Evolutionary conservation across 2,329 filamentous ascomycete genomes (phyloP).

Genomic region (Elsinoe australis): DNA sequence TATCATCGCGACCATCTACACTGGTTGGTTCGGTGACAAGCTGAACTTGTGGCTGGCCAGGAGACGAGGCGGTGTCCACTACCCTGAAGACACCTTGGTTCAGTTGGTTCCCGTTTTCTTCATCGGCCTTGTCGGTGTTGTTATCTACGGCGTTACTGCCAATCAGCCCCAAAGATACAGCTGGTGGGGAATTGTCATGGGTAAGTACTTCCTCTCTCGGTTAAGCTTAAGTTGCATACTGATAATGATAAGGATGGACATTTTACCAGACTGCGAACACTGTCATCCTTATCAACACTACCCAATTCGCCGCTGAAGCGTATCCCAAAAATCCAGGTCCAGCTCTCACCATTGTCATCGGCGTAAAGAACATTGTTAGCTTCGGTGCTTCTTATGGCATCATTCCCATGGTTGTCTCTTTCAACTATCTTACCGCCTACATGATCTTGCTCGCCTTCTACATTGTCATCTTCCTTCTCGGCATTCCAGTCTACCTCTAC

Average conservation of each 20-base stretch:
- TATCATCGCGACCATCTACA: conserved; percentile 25
- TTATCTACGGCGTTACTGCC: conserved; percentile 31
- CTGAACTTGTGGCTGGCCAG: conserved; percentile 28
- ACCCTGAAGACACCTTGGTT: conserved; percentile 32
- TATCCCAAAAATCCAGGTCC: conserved; percentile 28
- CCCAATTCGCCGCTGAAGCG: conserved; percentile 28
- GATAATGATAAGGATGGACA: conserved; percentile 26
- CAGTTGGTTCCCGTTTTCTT: conserved; percentile 30
- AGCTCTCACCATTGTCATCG: conserved; percentile 31
- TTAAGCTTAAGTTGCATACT: conserved; percentile 20
- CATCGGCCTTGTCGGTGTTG: conserved; percentile 27
- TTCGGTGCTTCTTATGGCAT: conserved; percentile 31
- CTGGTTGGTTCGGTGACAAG: conserved; percentile 25
- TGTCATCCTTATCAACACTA: conserved; percentile 27
- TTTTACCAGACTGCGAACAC: conserved; percentile 25
- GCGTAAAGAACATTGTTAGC: conserved; percentile 31
- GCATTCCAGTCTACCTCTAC: conserved; percentile 27
- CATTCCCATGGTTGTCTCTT: conserved; percentile 28
- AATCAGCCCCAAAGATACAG: conserved; percentile 20
- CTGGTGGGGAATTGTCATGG: conserved; percentile 25
- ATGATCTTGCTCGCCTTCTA: conserved; percentile 24
- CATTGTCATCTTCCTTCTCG: conserved; percentile 23
- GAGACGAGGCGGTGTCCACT: conserved; percentile 29
- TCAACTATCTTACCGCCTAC: conserved; percentile 23
- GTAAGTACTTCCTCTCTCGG: conserved; percentile 4